Conservation (phyloP, 2,329 filamentous ascomycete genomes). For the Lasiodiplodia citricola region DNA sequence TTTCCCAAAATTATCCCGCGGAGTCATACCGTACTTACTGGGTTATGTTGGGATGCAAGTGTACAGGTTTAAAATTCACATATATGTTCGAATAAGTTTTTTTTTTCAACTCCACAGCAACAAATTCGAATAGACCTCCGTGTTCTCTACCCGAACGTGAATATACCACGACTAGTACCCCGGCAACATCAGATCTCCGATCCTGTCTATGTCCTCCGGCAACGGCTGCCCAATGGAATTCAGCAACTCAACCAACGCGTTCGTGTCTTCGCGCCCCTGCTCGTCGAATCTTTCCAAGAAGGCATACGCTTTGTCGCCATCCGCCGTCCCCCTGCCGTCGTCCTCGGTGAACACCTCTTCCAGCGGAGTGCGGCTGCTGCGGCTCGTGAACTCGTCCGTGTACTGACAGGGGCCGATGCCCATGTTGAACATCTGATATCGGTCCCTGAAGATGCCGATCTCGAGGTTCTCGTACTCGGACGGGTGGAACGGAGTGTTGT, state of each 20-base stretch:
- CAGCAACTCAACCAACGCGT: not conserved
- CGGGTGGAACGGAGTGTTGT: not conserved
- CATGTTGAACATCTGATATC: not conserved
- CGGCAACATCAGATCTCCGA: not conserved
- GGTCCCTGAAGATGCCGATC: not conserved
- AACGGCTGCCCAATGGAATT: not conserved
- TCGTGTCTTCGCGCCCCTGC: not conserved
- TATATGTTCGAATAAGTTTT: no score
- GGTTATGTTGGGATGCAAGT: no score
- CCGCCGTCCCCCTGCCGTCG: not conserved
- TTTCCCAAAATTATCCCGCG: no score
- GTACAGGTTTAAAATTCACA: no score
- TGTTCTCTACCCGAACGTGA: not conserved
- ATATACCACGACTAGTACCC: no score
- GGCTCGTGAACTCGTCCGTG: not conserved
- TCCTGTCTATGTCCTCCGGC: not conserved
- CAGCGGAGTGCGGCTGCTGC: not conserved
- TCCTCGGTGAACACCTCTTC: not conserved
- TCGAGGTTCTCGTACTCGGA: not conserved
- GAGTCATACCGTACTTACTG: no score
- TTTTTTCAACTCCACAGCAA: no score
- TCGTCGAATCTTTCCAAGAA: not conserved
- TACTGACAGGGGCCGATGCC: conserved; percentile 4
- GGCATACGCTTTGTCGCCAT: not conserved
- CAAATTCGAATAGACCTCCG: no score